Evolutionary conservation across 345 rosid species (phyloP), one percentile per base, ranked within the genome.

Genomic region (Melaleuca alternifolia): DNA sequence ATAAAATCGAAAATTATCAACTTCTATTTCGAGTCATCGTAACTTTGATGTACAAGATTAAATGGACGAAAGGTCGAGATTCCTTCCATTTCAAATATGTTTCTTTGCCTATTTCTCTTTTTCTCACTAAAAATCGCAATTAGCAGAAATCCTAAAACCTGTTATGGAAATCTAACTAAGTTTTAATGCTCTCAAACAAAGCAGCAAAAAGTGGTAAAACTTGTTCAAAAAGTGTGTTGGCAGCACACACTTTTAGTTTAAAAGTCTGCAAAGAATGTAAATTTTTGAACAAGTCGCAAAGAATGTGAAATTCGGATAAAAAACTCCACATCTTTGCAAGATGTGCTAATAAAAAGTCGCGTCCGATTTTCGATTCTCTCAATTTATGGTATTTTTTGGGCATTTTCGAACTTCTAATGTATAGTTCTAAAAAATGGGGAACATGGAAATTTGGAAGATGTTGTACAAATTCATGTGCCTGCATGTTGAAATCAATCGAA

Each of bases 391-490:
- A 50, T 24, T 82, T 82, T 26, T 50, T 0, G 5, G 18, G 8
- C 10, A 1, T 24, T 46, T 44, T 71, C 24, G 44, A 82, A 82
- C 48, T 50, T 82, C 15, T 41, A 79, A 79, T 79, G 83, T 79
- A 37, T 0, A 79, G 83, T 0, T 75, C 5, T 33, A 3, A 7
- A 21, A 79, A 79, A 7, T 41, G 20, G 0, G 11, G 4, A 81
- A 46, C 52, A 81, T 81, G 52, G 52, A 1, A 44, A 24, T 50
- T 11, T 10, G 28, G 11, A 59, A 59, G 14, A 11, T n/a, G 12
- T n/a, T 1, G 9, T 6, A 26, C 65, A n/a, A 15, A n/a, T n/a
- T 59, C 65, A 26, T 24, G 33, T 0, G 65, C 33, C 16, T 1
- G 15, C 33, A n/a, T 59, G 0, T n/a, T 12, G 65, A 59, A n/a